Percentiles rank a stretch among this genome's conserved stretches.
These are phyloP conservation scores for Urochloa ruziziensis DNA, from an alignment of 176 grass and related monocot genomes.

Conservation along the genomic window DNA sequence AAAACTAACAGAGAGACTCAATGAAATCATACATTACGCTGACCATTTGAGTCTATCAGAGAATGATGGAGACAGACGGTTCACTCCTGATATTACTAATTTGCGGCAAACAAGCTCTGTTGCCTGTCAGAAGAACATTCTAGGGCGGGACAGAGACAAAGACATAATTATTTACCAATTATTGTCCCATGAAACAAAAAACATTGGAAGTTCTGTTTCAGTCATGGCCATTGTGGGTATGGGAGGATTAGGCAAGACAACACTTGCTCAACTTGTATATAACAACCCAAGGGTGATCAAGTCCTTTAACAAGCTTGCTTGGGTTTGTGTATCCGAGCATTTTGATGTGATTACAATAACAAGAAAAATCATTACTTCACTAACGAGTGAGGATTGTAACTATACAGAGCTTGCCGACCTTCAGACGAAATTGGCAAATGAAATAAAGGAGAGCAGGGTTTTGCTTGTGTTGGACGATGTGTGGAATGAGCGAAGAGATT, in stretches of 20 bases:
- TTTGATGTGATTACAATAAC: slow-evolving; percentile 12
- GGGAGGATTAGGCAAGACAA: slow-evolving; percentile 32
- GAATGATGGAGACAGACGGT: neutral
- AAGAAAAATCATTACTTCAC: neutral
- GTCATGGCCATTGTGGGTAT: slow-evolving; percentile 13
- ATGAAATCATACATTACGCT: slow-evolving; percentile 27
- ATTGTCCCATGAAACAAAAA: neutral
- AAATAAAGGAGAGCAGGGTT: neutral
- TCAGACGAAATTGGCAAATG: no score
- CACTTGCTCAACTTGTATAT: slow-evolving; percentile 9
- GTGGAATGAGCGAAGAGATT: slow-evolving; percentile 30
- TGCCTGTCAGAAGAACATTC: neutral
- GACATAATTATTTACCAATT: neutral
- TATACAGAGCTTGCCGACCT: no score
- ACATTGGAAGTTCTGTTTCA: neutral
- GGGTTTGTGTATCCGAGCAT: slow-evolving; percentile 26
- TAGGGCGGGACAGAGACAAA: neutral
- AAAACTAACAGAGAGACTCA: slow-evolving; percentile 8
- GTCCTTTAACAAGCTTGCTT: neutral
- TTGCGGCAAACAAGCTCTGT: slow-evolving; percentile 2
- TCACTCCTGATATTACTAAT: neutral
- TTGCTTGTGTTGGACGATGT: slow-evolving; percentile 46
- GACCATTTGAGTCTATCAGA: neutral
- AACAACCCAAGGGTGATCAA: neutral
- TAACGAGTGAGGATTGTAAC: neutral